phyloP scores from a whole-genome alignment of 2,329 filamentous ascomycete genomes.

The Trichoderma sp. region DNA sequence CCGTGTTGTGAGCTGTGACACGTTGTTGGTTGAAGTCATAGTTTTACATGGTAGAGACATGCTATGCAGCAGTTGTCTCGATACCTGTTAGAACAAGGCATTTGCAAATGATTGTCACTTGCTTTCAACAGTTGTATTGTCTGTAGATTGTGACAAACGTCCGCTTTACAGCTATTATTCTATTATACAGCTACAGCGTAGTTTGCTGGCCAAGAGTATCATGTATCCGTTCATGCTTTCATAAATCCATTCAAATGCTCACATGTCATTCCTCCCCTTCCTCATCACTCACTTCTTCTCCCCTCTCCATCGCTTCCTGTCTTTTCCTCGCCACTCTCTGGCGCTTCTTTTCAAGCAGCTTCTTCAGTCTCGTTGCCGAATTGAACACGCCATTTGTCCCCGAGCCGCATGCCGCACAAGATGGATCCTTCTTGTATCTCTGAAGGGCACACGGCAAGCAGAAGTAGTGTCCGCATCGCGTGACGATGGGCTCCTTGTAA shows the following conservation, averaged over 20 bases:
- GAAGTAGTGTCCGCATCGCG: slow-evolving; percentile 94
- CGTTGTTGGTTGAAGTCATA: too few species aligned
- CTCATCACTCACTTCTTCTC: slow-evolving; percentile 52
- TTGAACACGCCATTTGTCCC: slow-evolving; percentile 92
- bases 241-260: not conserved
- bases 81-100: too few species aligned
- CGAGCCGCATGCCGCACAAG: slow-evolving; percentile 80
- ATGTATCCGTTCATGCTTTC: not conserved
- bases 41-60: too few species aligned
- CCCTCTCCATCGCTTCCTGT: slow-evolving; percentile 53
- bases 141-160: too few species aligned
- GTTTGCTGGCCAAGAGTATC: not conserved
- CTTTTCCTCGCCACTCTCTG: slow-evolving; percentile 61
- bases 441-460: slow-evolving; percentile 87
- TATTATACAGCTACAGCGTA: not conserved
- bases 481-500: slow-evolving; percentile 80
- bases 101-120: too few species aligned
- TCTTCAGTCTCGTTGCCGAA: slow-evolving; percentile 77
- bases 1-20: too few species aligned
- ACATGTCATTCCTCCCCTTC: slow-evolving; percentile 32
- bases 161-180: too few species aligned
- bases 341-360: slow-evolving; percentile 73
- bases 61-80: too few species aligned
- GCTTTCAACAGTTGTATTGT: too few species aligned
- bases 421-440: slow-evolving; percentile 82